Evolutionary conservation across 345 rosid species (phyloP).

Genomic region (Dimocarpus longan): DNA sequence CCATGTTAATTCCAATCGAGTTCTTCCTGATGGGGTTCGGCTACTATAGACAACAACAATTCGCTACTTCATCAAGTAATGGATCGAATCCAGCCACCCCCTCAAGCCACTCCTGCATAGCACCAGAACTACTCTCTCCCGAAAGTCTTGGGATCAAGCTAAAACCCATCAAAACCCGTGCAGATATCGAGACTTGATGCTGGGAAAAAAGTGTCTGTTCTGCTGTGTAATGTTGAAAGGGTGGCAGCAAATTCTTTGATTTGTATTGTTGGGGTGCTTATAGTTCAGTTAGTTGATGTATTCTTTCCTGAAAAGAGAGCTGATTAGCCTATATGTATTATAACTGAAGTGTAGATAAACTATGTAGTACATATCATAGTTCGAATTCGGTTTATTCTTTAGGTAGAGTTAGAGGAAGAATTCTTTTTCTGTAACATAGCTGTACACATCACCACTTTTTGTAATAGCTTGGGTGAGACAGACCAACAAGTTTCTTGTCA

Average conservation of each 20-base stretch:
- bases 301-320: slow-evolving; percentile 3
- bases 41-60: slow-evolving; percentile 35
- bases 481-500: not conserved
- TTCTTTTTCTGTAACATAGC: slow-evolving; percentile 4
- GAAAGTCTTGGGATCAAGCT: slow-evolving; percentile 68
- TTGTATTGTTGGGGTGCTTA: slow-evolving; percentile 24
- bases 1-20: slow-evolving; percentile 67
- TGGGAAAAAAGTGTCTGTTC: not conserved
- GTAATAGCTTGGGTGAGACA: not conserved
- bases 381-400: slow-evolving; percentile 9
- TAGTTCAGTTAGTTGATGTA: not conserved
- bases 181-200: slow-evolving; percentile 25
- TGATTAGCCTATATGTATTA: not conserved
- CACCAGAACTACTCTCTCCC: slow-evolving; percentile 63
- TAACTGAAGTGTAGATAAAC: not conserved
- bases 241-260: slow-evolving; percentile 41
- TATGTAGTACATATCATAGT: not conserved
- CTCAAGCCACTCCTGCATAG: slow-evolving; percentile 41
- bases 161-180: slow-evolving; percentile 65
- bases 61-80: slow-evolving; percentile 39
- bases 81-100: slow-evolving; percentile 47
- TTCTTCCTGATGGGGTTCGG: slow-evolving; percentile 58
- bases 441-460: not conserved
- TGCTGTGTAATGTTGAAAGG: slow-evolving; percentile 1
- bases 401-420: slow-evolving; percentile 5